These are phyloP conservation scores for Melaleuca quinquenervia DNA, from an alignment of 345 rosid species.

Conservation along the genomic window DNA sequence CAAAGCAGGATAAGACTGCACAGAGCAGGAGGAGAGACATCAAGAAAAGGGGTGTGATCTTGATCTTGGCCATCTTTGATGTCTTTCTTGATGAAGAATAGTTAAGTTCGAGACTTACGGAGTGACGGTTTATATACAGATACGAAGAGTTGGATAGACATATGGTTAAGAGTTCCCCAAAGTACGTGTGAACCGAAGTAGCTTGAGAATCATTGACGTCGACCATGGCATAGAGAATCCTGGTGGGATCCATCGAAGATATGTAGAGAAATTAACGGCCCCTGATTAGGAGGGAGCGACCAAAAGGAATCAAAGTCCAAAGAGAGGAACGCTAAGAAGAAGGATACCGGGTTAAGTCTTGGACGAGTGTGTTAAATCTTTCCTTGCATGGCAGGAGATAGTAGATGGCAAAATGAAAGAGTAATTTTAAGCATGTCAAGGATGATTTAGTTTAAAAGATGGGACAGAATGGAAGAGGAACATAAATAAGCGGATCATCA, in stretches of 20 bases:
- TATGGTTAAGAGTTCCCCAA: neutral
- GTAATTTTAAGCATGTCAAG: neutral
- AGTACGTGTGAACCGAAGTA: neutral
- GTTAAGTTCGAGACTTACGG: neutral
- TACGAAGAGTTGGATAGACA: neutral
- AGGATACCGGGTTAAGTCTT: neutral
- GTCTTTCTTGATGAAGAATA: neutral
- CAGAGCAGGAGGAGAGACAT: neutral
- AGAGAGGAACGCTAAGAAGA: neutral
- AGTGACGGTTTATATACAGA: neutral
- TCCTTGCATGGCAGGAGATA: neutral
- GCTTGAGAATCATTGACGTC: neutral
- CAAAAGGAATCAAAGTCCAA: neutral
- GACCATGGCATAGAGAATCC: neutral
- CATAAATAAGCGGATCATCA: neutral
- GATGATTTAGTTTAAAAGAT: neutral
- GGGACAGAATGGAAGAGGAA: neutral
- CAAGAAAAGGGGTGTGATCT: neutral
- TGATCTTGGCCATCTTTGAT: neutral
- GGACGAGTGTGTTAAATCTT: neutral
- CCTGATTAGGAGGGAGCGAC: neutral
- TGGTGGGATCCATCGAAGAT: neutral
- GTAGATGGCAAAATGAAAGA: neutral
- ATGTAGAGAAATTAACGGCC: neutral
- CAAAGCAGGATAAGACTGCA: neutral